Evolutionary conservation across 169 alveolate genomes (phyloP).

Genomic region (Perkinsus chesapeaki): DNA sequence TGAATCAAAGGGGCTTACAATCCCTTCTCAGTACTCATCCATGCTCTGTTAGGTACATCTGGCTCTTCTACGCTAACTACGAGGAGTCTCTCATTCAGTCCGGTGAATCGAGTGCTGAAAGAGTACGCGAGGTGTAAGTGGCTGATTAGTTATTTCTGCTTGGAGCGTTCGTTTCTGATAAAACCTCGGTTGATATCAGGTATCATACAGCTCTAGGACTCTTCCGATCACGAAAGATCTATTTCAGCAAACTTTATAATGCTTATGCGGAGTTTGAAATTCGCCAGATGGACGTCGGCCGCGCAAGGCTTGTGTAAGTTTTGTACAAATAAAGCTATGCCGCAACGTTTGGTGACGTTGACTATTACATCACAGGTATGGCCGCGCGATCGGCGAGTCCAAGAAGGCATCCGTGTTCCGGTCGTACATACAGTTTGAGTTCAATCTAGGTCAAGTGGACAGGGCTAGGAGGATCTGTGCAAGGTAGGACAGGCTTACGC

Average conservation of each 20-base stretch:
- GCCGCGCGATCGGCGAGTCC: background rate
- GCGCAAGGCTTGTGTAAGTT: background rate
- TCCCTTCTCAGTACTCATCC: background rate
- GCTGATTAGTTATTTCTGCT: background rate
- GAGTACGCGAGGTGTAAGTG: background rate
- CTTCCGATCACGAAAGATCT: background rate
- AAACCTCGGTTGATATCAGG: background rate
- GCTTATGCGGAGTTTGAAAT: background rate
- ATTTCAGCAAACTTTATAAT: background rate
- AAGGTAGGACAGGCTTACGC: background rate
- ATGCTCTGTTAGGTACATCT: background rate
- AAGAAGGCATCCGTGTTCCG: background rate
- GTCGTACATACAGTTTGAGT: background rate
- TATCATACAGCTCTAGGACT: background rate
- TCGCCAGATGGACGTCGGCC: background rate
- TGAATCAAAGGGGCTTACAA: too few relatives aligned
- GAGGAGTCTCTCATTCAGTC: background rate
- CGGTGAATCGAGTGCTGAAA: background rate
- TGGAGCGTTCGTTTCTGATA: background rate
- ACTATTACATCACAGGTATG: background rate
- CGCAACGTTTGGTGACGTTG: too few relatives aligned
- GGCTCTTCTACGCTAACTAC: background rate
- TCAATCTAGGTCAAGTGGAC: background rate
- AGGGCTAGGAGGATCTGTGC: background rate
- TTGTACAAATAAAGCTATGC: too few relatives aligned